phyloP scores from a whole-genome alignment of 2,329 filamentous ascomycete species.

The Parascedosporium putredinis region DNA sequence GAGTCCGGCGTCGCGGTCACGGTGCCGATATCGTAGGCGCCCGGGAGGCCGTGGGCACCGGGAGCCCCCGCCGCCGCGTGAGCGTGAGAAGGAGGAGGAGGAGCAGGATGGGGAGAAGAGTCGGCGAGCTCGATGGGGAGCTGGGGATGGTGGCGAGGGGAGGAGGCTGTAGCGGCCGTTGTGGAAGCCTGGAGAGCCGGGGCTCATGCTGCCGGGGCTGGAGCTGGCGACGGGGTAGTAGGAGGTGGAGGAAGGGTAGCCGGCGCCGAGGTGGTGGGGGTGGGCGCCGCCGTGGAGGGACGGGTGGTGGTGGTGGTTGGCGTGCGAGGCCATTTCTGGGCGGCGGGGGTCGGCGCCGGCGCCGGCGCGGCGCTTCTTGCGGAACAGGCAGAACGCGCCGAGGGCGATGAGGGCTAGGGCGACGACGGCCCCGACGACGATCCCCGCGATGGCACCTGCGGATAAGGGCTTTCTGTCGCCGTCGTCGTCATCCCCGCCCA shows the following conservation, averaged over 20 bases:
- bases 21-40: not conserved
- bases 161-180: not conserved
- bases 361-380: not conserved
- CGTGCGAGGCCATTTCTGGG: not conserved
- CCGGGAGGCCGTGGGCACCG: not conserved
- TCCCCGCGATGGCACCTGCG: conserved; percentile 32
- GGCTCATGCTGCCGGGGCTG: not conserved
- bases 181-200: not conserved
- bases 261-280: too few relatives aligned
- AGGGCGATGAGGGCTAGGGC: conserved; percentile 3
- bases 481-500: conserved; percentile 16
- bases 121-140: conserved; percentile 4
- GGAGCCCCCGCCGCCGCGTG: too few relatives aligned
- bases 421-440: conserved; percentile 27
- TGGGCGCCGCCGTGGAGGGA: too few relatives aligned
- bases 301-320: not conserved
- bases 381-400: not conserved
- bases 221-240: too few relatives aligned
- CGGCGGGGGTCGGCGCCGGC: not conserved
- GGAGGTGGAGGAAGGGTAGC: too few relatives aligned
- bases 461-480: conserved; percentile 18
- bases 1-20: not conserved
- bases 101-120: not conserved
- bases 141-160: not conserved
- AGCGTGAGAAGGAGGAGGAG: too few relatives aligned